Base-by-base conservation (phyloP, 2,329 filamentous ascomycete species). In the Ploettnerulaceae sp. region DNA sequence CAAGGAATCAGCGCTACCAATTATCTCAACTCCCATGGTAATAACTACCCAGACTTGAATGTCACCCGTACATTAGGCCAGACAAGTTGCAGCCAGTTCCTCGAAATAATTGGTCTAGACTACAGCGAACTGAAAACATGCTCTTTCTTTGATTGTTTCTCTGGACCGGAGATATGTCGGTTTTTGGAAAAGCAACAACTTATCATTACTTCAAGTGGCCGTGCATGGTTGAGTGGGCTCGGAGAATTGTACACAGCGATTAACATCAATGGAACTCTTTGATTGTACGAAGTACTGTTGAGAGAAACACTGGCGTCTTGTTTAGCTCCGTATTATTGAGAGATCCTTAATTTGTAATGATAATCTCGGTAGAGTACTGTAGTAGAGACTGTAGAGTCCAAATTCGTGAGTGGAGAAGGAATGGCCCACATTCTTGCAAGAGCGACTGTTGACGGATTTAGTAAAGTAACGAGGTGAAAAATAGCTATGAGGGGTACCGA, bases 121-220 rank as follows among this genome's bases (percentile, higher is more conserved):
- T 4, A 11, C 7, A n/a, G 9, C 3, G 26, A 11, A n/a, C n/a
- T n/a, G n/a, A n/a, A n/a, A n/a, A n/a, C n/a, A n/a, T 8, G 26
- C 4, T 8, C 26, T n/a, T 11, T 25, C 34, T 39, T 42, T 39
- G 31, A 35, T n/a, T n/a, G 18, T 21, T 26, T 39, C 34, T 49
- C 49, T 45, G 45, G 35, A 26, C 32, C 47, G 51, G 51, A 48
- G 35, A 20, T 53, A 34, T 48, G 24, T 48, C 45, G 8, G 45
- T 35, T 31, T 48, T 35, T 32, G 35, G 48, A 9, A 33, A 48
- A 44, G 51, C 18, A 28, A 32, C 35, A 37, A 42, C 45, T 46
- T 25, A 41, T 40, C 22, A 20, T n/a, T 21, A 26, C 20, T 5
- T 15, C 46, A 26, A 20, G 24, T 18, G 29, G 25, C 45, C 45